These are phyloP conservation scores for Apiotrichum gracile DNA, from an alignment of 1,284 basidiomycete genomes.

Conservation along the genomic window DNA sequence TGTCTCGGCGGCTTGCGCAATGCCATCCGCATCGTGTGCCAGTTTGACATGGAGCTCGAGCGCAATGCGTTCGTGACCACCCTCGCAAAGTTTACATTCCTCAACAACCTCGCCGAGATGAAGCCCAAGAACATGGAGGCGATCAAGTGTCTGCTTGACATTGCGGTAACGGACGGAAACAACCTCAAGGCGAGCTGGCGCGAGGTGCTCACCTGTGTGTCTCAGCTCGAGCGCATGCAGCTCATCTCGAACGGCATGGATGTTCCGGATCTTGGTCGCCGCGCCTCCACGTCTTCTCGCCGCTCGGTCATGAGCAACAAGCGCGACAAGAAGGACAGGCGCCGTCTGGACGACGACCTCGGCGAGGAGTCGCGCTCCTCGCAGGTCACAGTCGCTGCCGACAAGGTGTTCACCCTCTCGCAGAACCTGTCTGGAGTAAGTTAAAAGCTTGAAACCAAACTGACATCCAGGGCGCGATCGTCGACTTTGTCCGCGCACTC, in stretches of 20 bases:
- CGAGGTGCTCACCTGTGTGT: slow-evolving; percentile 90
- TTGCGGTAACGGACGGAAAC: slow-evolving; percentile 89
- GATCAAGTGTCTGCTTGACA: slow-evolving; percentile 85
- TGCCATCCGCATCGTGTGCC: slow-evolving; percentile 86
- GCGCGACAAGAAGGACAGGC: neutral
- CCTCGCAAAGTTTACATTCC: slow-evolving; percentile 90
- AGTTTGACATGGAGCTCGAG: slow-evolving; percentile 91
- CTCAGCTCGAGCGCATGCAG: slow-evolving; percentile 95
- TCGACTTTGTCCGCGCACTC: slow-evolving; percentile 94
- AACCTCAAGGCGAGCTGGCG: slow-evolving; percentile 92
- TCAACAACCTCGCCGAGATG: slow-evolving; percentile 96
- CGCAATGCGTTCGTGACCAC: slow-evolving; percentile 97
- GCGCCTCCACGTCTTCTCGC: slow-evolving; percentile 10
- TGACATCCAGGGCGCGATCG: slow-evolving; percentile 74
- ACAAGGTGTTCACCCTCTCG: slow-evolving; percentile 97
- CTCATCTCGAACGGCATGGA: slow-evolving; percentile 83
- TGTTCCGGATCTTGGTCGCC: slow-evolving; percentile 63
- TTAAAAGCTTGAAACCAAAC: slow-evolving; percentile 17
- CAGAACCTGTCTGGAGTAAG: slow-evolving; percentile 88
- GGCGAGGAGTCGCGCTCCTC: slow-evolving; percentile 95
- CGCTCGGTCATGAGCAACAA: slow-evolving; percentile 6
- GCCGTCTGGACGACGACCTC: slow-evolving; percentile 69
- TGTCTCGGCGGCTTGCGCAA: slow-evolving; percentile 90
- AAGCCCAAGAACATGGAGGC: slow-evolving; percentile 98
- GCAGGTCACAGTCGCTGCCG: slow-evolving; percentile 96